Conservation (phyloP, 352 stramenopile species). For the Phytophthora fragariae region DNA sequence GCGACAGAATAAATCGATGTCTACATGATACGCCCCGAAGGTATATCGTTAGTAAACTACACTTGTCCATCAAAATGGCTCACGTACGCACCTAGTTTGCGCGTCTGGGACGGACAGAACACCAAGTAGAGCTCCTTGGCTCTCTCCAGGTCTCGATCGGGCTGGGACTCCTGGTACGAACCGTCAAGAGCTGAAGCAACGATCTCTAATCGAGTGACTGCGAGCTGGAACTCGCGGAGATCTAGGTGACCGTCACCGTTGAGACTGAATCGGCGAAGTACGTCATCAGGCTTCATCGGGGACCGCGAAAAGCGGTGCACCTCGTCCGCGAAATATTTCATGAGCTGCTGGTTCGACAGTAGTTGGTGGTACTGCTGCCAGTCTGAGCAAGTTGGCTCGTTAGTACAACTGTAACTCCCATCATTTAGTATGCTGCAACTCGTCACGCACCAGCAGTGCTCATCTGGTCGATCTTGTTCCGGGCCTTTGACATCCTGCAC, state of each 20-base stretch:
- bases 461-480: constrained; percentile 80
- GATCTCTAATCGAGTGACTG: constrained; percentile 76
- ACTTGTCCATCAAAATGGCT: background rate
- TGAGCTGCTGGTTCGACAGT: constrained; percentile 57
- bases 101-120: constrained; percentile 72
- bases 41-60: background rate
- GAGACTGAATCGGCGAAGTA: constrained; percentile 76
- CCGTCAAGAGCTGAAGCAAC: constrained; percentile 26
- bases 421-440: background rate
- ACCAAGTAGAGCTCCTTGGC: constrained; percentile 67
- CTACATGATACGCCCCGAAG: constrained; percentile 23
- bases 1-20: constrained; percentile 83
- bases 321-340: constrained; percentile 70
- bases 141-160: constrained; percentile 36
- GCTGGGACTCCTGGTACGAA: constrained; percentile 10
- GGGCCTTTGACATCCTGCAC: constrained; percentile 60
- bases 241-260: constrained; percentile 81
- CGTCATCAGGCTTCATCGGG: constrained; percentile 72
- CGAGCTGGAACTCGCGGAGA: constrained; percentile 77
- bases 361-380: constrained; percentile 81
- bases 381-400: constrained; percentile 29
- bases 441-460: constrained; percentile 59
- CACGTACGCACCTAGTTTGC: constrained; percentile 58
- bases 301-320: constrained; percentile 67
- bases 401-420: background rate